A percentile compares a stretch with the other conserved stretches of the same genome.
Conservation (phyloP, 129 eudicot genomes). For the Calendula officinalis region DNA sequence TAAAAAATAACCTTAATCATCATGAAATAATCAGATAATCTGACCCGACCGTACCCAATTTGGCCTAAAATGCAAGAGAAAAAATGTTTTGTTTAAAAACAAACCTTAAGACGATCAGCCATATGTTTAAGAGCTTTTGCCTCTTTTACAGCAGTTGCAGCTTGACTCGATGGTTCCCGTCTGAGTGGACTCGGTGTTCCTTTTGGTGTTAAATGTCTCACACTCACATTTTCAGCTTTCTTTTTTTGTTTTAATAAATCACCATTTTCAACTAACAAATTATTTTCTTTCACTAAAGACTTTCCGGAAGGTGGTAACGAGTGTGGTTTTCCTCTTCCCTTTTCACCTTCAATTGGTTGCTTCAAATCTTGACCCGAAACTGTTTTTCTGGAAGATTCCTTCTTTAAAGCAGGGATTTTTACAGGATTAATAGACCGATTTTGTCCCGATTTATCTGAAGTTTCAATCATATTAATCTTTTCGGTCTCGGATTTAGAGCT, state of each 20-base stretch:
- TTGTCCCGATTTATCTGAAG: slow-evolving; percentile 46
- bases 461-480: slow-evolving; percentile 35
- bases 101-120: slow-evolving; percentile 98
- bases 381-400: slow-evolving; percentile 42
- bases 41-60: not conserved
- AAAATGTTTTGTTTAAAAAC: not conserved
- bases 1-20: slow-evolving; percentile 8
- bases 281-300: slow-evolving; percentile 45
- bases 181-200: slow-evolving; percentile 76
- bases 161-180: slow-evolving; percentile 81
- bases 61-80: not conserved
- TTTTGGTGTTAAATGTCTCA: slow-evolving; percentile 47
- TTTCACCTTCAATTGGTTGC: slow-evolving; percentile 40
- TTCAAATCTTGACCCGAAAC: slow-evolving; percentile 37
- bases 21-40: slow-evolving; percentile 2
- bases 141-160: slow-evolving; percentile 88
- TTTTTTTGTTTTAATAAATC: slow-evolving; percentile 48
- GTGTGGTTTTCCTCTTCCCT: slow-evolving; percentile 54
- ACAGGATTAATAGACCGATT: slow-evolving; percentile 44
- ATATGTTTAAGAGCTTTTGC: slow-evolving; percentile 92
- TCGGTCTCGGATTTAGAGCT: slow-evolving; percentile 48
- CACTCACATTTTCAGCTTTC: slow-evolving; percentile 46
- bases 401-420: slow-evolving; percentile 39
- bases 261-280: slow-evolving; percentile 33
- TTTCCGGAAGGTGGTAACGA: slow-evolving; percentile 68